Conservation (phyloP, 768 basidiomycete species). For the Suillus decipiens region DNA sequence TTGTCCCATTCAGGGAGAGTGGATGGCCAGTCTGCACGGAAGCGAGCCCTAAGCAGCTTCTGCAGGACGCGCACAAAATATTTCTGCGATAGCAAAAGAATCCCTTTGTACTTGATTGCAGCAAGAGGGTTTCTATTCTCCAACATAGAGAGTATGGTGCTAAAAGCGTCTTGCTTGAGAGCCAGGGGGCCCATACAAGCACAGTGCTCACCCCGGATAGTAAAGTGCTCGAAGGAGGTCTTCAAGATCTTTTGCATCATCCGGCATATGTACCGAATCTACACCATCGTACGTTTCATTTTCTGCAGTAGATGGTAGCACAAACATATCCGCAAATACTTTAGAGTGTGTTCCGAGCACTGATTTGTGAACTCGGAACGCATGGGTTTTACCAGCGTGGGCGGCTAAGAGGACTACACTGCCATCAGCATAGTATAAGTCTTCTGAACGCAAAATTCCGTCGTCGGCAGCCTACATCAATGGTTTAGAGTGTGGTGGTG, state of each 20-base stretch:
- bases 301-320: background rate
- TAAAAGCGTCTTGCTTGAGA: constrained; percentile 4
- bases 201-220: constrained; percentile 10
- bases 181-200: constrained; percentile 7
- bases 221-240: constrained; percentile 15
- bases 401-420: constrained; percentile 6
- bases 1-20: constrained; percentile 27
- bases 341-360: constrained; percentile 28
- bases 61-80: constrained; percentile 37
- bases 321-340: constrained; percentile 36
- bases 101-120: constrained; percentile 20
- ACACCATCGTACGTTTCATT: constrained; percentile 17
- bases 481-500: too few relatives aligned
- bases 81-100: constrained; percentile 36
- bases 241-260: constrained; percentile 15
- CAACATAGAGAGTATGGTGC: constrained; percentile 7
- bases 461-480: background rate
- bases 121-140: constrained; percentile 7
- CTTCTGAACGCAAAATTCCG: background rate
- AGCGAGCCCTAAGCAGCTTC: constrained; percentile 31
- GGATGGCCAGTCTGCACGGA: constrained; percentile 38
- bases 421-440: constrained; percentile 4
- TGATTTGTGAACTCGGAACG: constrained; percentile 35
- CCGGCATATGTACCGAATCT: constrained; percentile 17
- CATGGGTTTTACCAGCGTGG: constrained; percentile 3